Conservation (phyloP, 352 stramenopile genomes). For the Globisporangium viniferum region DNA sequence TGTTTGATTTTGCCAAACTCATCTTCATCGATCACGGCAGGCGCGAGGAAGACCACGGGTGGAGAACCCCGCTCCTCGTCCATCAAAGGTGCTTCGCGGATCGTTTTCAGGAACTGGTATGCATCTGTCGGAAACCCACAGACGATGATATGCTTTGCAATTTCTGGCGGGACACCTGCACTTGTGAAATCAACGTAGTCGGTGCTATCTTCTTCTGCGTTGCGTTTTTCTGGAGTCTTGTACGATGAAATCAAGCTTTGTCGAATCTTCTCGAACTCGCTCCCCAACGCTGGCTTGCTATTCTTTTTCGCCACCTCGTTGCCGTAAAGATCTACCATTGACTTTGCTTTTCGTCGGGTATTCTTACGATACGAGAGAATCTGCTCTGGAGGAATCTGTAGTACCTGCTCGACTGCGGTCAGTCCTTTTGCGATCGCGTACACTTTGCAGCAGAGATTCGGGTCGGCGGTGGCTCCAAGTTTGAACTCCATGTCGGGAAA, state of each 20-base stretch:
- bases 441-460: constrained; percentile 78
- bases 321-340: constrained; percentile 22
- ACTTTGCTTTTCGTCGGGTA: constrained; percentile 57
- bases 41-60: constrained; percentile 56
- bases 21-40: constrained; percentile 46
- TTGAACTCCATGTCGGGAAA: constrained; percentile 82
- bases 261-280: constrained; percentile 58
- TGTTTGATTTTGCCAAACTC: constrained; percentile 49
- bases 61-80: constrained; percentile 39
- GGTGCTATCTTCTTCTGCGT: constrained; percentile 16
- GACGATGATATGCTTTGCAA: constrained; percentile 62
- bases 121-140: constrained; percentile 64
- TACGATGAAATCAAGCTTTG: constrained; percentile 60
- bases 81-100: constrained; percentile 45
- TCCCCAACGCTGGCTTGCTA: constrained; percentile 55
- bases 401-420: constrained; percentile 48
- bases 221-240: constrained; percentile 27
- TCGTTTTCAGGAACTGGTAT: constrained; percentile 70
- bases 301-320: constrained; percentile 38
- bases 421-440: constrained; percentile 67
- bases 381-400: constrained; percentile 66
- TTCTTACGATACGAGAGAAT: constrained; percentile 77
- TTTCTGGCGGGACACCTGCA: constrained; percentile 32
- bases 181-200: constrained; percentile 59
- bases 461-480: constrained; percentile 62